A percentile compares a stretch with the other conserved stretches of the same genome.
phyloP scores from a whole-genome alignment of 345 rosid species.

The Arabidopsis arenosa region DNA sequence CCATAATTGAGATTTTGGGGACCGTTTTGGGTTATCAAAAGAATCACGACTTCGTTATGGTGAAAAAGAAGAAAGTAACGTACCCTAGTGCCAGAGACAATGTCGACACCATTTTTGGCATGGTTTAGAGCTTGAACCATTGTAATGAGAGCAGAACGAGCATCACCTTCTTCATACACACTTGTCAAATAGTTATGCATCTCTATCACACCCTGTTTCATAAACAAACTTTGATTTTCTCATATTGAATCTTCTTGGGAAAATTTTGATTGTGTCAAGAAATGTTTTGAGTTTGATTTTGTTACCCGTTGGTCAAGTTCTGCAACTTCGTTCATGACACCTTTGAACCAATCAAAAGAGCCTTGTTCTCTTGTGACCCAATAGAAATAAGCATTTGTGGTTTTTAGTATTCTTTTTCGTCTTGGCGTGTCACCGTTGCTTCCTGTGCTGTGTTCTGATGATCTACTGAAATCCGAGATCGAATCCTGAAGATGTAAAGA shows the following conservation, averaged over 20 bases:
- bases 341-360: slow-evolving; percentile 99
- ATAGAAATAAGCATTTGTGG: slow-evolving; percentile 94
- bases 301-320: slow-evolving; percentile 97
- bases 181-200: slow-evolving; percentile 99
- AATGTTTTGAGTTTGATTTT: neutral
- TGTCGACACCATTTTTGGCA: slow-evolving; percentile 95
- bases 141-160: slow-evolving; percentile 96
- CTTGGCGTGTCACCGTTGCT: slow-evolving; percentile 61
- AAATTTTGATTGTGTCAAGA: neutral
- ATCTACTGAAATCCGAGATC: slow-evolving; percentile 61
- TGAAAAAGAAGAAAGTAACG: slow-evolving; percentile 21
- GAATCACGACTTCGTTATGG: slow-evolving; percentile 30
- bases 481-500: slow-evolving; percentile 62
- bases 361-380: slow-evolving; percentile 99
- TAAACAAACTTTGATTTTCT: slow-evolving; percentile 9
- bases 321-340: slow-evolving; percentile 96
- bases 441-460: slow-evolving; percentile 65
- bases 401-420: slow-evolving; percentile 64
- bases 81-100: slow-evolving; percentile 96
- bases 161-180: slow-evolving; percentile 99
- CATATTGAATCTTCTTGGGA: neutral
- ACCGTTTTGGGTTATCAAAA: slow-evolving; percentile 26
- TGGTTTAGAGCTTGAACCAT: slow-evolving; percentile 99
- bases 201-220: slow-evolving; percentile 85
- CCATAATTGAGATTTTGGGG: slow-evolving; percentile 32